Percentiles rank a stretch among this genome's conserved stretches.
phyloP scores from a whole-genome alignment of 2,329 filamentous ascomycete genomes.

The Microdochium paspali region DNA sequence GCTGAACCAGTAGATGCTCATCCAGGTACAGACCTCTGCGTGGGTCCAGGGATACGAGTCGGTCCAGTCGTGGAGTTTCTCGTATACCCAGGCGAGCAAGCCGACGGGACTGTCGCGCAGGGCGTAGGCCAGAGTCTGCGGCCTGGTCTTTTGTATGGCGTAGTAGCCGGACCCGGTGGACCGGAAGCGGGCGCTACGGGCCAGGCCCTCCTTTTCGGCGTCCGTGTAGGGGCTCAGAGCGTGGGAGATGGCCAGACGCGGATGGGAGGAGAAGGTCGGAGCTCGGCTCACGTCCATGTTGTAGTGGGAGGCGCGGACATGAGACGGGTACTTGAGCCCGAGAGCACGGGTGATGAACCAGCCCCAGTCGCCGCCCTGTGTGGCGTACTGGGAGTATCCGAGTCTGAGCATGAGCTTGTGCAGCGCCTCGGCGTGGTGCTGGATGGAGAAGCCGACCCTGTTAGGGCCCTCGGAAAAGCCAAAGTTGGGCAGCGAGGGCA shows the following conservation, averaged over 20 bases:
- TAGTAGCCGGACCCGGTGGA: constrained; percentile 45
- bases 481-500: constrained; percentile 46
- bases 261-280: constrained; percentile 37
- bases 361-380: constrained; percentile 55
- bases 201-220: constrained; percentile 37
- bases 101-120: constrained; percentile 58
- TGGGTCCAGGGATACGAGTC: constrained; percentile 61
- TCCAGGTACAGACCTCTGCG: constrained; percentile 66
- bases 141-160: constrained; percentile 51
- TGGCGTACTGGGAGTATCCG: constrained; percentile 51
- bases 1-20: constrained; percentile 61
- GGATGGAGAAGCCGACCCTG: constrained; percentile 45
- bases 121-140: constrained; percentile 58
- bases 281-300: constrained; percentile 22
- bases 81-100: constrained; percentile 65
- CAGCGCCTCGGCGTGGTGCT: constrained; percentile 53
- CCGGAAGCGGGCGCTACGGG: constrained; percentile 42
- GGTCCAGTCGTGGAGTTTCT: constrained; percentile 67
- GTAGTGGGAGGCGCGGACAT: constrained; percentile 1
- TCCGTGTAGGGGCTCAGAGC: constrained; percentile 36
- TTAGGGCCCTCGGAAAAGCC: constrained; percentile 32
- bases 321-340: constrained; percentile 21
- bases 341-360: constrained; percentile 55
- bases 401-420: constrained; percentile 62
- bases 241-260: constrained; percentile 43